Base-by-base conservation (phyloP, 2,329 filamentous ascomycete species). In the Pezicula radicicola region DNA sequence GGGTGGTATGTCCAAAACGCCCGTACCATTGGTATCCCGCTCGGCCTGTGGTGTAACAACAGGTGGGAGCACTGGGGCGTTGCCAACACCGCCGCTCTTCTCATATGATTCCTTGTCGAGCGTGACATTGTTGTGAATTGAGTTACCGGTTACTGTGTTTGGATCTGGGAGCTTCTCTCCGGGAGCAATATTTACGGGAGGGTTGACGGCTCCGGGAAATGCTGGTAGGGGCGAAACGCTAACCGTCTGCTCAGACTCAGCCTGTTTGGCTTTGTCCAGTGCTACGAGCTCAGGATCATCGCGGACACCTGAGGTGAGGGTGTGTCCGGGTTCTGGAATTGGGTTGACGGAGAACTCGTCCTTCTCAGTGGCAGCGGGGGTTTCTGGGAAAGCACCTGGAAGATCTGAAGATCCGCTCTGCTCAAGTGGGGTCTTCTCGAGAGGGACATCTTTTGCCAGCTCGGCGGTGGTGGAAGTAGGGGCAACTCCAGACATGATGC, bases 61-160 rank as follows among this genome's bases (percentile, higher is more conserved):
- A 18, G 63, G 62, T 28, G 65, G 64, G 16, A 67, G 60, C 18
- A 64, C 54, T 16, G 65, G 64, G 16, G 62, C 55, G 49, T 56
- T 55, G 3, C 62, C 64, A 6, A 85, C 70, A 52, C 84, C 80
- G 64, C 88, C 88, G 57, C 85, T 84, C 70, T 89, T 89, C 69
- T 95, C 87, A 70, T 97, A 97, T 1, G 90, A 93, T 60, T 85
- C 89, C 69, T 91, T 81, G 68, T 97, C 92, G 18, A 89, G 80
- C 64, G 85, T 83, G 64, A 96, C 80, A 47, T 91, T 86, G 54
- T 75, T 75, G 67, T 89, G 87, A 61, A 82, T 75, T 58, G 87
- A 86, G 68, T 89, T 88, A 48, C 78, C 70, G 45, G 84, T 84
- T 61, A 91, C 65, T 25, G 79, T 79, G 68, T 74, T 80, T 25